A percentile compares a stretch with the other conserved stretches of the same genome.
These are phyloP conservation scores for Candida coquimbonensis DNA, from an alignment of 805 yeast species.

Conservation along the genomic window DNA sequence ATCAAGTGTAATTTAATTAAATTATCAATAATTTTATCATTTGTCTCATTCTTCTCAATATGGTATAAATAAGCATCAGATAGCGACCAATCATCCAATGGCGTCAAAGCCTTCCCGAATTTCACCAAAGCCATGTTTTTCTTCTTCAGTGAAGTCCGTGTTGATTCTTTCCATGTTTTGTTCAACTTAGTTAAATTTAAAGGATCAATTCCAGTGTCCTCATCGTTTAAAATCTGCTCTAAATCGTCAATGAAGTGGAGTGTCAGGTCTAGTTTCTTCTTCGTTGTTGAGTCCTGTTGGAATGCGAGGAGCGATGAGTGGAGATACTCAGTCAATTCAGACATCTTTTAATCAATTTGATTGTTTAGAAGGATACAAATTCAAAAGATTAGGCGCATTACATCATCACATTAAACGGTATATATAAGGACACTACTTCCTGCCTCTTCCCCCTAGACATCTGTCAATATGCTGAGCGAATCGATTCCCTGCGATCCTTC, in stretches of 20 bases:
- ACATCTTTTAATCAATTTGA: background rate
- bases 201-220: background rate
- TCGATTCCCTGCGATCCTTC: slow-evolving; percentile 85
- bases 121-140: slow-evolving; percentile 23
- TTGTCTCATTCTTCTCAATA: slow-evolving; percentile 14
- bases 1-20: slow-evolving; percentile 41
- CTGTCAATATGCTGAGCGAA: slow-evolving; percentile 92
- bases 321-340: background rate
- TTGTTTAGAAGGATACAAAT: too few relatives aligned
- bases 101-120: slow-evolving; percentile 9
- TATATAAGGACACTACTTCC: slow-evolving; percentile 23
- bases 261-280: slow-evolving; percentile 2
- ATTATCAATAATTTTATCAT: slow-evolving; percentile 24
- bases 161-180: slow-evolving; percentile 22
- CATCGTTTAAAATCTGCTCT: background rate
- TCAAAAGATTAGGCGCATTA: background rate
- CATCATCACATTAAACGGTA: background rate
- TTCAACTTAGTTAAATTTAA: background rate
- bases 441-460: slow-evolving; percentile 69
- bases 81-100: slow-evolving; percentile 23
- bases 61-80: slow-evolving; percentile 29
- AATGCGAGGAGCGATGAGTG: background rate
- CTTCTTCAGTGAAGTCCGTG: slow-evolving; percentile 22
- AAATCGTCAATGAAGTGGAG: slow-evolving; percentile 1
- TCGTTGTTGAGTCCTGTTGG: background rate